Conservation (phyloP, 192 early-diverging fungal genomes). For the Umbelopsis isabellina region DNA sequence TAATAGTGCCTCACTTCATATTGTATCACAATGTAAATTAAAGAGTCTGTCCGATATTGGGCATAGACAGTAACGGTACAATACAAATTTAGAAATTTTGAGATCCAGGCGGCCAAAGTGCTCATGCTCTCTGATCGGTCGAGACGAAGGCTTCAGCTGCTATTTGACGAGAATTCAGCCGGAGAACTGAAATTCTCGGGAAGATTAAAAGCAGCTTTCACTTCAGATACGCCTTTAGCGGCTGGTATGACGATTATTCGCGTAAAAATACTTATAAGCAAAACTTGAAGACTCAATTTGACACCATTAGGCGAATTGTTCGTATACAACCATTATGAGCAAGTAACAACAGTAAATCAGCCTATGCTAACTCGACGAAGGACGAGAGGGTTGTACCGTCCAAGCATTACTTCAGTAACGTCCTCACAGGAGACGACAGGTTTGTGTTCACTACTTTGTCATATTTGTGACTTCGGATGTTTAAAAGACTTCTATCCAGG, state of each 20-base stretch:
- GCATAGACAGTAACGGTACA: no score
- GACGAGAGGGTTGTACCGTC: no score
- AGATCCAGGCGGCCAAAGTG: background rate
- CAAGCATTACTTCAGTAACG: background rate
- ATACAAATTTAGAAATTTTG: background rate
- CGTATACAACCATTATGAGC: no score
- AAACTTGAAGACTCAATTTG: no score
- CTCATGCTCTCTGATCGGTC: background rate
- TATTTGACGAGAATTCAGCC: background rate
- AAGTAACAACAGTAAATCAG: no score
- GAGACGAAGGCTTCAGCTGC: background rate
- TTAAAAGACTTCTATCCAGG: background rate
- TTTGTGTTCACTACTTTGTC: background rate
- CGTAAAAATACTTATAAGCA: no score
- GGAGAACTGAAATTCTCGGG: background rate
- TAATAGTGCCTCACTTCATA: no score
- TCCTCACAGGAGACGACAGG: background rate
- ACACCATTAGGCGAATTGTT: no score
- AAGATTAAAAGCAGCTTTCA: background rate
- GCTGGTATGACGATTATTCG: background rate
- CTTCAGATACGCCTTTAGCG: background rate
- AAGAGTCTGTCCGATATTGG: no score
- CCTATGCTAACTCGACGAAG: no score
- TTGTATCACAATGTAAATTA: no score
- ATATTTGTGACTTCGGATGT: background rate